These are phyloP conservation scores for Rhizopus stolonifer DNA, from an alignment of 371 early-diverging fungal species.

Conservation along the genomic window DNA sequence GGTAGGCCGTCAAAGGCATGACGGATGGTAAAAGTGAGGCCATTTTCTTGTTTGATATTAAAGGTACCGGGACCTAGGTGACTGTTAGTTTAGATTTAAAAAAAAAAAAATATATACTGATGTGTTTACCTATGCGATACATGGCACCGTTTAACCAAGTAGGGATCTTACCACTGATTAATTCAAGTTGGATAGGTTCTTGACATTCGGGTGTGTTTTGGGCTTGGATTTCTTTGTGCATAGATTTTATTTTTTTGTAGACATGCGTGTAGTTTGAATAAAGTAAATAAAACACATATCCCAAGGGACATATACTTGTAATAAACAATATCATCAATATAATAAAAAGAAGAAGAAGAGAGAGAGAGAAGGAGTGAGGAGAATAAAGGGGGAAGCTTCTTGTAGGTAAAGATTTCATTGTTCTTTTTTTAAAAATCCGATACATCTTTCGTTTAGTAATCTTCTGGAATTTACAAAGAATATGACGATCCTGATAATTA, in stretches of 20 bases:
- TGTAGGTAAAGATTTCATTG: no score
- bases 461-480: no score
- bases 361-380: no score
- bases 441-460: no score
- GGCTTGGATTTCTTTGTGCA: not conserved
- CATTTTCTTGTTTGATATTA: conserved; percentile 28
- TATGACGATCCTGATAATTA: no score
- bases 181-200: conserved; percentile 27
- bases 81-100: no score
- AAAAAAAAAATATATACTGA: no score
- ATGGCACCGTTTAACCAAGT: conserved; percentile 42
- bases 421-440: no score
- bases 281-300: not conserved
- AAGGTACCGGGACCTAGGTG: conserved; percentile 37
- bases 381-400: no score
- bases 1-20: conserved; percentile 50
- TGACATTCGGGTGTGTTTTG: conserved; percentile 40
- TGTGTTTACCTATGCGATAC: conserved; percentile 42
- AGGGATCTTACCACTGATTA: conserved; percentile 42
- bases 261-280: not conserved
- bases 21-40: conserved; percentile 23
- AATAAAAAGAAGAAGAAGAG: no score
- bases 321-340: no score
- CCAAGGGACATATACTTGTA: no score
- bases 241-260: conserved; percentile 5